These are phyloP conservation scores for Aaosphaeria pasadenensis DNA, from an alignment of 2,329 filamentous ascomycete genomes.

Conservation along the genomic window DNA sequence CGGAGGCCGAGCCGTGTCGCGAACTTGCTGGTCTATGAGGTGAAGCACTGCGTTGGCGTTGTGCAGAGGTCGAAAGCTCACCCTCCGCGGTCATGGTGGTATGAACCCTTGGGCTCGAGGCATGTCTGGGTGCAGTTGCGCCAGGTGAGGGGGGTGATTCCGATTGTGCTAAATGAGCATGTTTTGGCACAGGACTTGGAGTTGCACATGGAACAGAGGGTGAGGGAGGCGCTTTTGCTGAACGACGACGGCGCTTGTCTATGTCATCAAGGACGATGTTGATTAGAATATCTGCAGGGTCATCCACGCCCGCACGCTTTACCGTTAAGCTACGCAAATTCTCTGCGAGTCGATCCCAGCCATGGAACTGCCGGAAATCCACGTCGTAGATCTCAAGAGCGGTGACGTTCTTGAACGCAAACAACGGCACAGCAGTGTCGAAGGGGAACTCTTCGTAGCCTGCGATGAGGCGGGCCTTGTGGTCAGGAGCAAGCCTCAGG, in stretches of 20 bases:
- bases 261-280: slow-evolving; percentile 96
- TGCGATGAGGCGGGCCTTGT: slow-evolving; percentile 81
- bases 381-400: slow-evolving; percentile 91
- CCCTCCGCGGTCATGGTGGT: slow-evolving; percentile 56
- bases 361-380: slow-evolving; percentile 95
- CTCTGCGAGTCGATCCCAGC: slow-evolving; percentile 92
- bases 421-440: slow-evolving; percentile 93
- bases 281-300: slow-evolving; percentile 84
- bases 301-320: slow-evolving; percentile 82
- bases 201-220: slow-evolving; percentile 68
- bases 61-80: slow-evolving; percentile 30
- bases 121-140: slow-evolving; percentile 39
- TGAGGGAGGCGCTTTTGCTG: slow-evolving; percentile 80
- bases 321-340: slow-evolving; percentile 86
- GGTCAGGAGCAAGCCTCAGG: slow-evolving; percentile 85
- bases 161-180: slow-evolving; percentile 66
- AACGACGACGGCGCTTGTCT: slow-evolving; percentile 84
- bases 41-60: slow-evolving; percentile 71
- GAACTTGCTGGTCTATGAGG: slow-evolving; percentile 74
- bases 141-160: slow-evolving; percentile 56
- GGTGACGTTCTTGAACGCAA: slow-evolving; percentile 95
- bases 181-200: slow-evolving; percentile 61
- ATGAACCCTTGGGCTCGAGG: slow-evolving; percentile 47
- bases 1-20: slow-evolving; percentile 64
- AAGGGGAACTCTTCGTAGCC: slow-evolving; percentile 98